Conservation (phyloP, 768 basidiomycete genomes). For the Kwoniella botswanensis region DNA sequence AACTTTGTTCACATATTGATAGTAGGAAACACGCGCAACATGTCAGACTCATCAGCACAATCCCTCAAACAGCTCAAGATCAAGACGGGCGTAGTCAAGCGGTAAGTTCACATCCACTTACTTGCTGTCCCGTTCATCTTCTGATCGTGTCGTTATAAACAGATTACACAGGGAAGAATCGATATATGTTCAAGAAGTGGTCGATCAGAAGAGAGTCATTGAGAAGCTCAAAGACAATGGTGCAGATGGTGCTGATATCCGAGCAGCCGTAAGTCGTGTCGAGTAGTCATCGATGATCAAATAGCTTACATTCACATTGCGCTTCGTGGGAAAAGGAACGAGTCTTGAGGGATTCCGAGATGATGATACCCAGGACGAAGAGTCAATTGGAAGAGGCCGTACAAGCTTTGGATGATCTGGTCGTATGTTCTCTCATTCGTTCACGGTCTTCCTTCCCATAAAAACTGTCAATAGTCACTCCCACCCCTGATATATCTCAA, state of each 20-base stretch:
- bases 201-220: conserved; percentile 31
- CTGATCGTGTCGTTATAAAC: too few relatives aligned
- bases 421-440: conserved; percentile 32
- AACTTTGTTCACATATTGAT: neutral
- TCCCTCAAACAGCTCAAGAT: conserved; percentile 45
- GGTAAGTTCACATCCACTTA: conserved; percentile 25
- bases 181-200: conserved; percentile 40
- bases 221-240: conserved; percentile 39
- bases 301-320: neutral
- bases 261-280: conserved; percentile 45
- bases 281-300: neutral
- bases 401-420: conserved; percentile 43
- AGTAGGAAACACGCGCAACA: conserved; percentile 12
- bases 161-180: conserved; percentile 49
- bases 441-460: neutral
- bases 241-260: conserved; percentile 51
- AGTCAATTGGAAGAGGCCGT: conserved; percentile 42
- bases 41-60: conserved; percentile 44
- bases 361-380: conserved; percentile 50
- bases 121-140: neutral
- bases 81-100: conserved; percentile 52
- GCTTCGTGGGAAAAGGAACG: conserved; percentile 32
- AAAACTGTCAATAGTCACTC: too few relatives aligned
- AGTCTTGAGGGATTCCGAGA: conserved; percentile 46
- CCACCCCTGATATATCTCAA: too few relatives aligned